Conservation (phyloP, 371 early-diverging fungal species). For the Apophysomyces variabilis region DNA sequence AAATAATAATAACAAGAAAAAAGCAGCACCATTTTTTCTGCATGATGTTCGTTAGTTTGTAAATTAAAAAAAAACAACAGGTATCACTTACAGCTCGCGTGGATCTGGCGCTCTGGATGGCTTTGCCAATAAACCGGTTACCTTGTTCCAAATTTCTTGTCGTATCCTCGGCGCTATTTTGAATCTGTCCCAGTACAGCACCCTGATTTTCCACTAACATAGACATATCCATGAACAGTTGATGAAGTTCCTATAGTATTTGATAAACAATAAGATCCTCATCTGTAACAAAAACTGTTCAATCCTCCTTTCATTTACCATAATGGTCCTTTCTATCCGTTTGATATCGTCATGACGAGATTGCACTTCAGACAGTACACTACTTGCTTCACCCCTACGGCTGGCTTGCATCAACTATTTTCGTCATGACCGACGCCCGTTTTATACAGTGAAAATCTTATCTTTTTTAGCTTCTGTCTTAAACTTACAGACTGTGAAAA, state of each 20-base stretch:
- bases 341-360: constrained; percentile 80
- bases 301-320: constrained; percentile 42
- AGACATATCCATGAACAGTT: constrained; percentile 80
- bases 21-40: constrained; percentile 65
- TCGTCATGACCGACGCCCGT: not conserved
- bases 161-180: constrained; percentile 62
- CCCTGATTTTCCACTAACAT: constrained; percentile 82
- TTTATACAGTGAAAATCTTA: not conserved
- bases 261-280: not conserved
- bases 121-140: constrained; percentile 61
- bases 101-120: constrained; percentile 65
- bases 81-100: constrained; percentile 60
- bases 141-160: constrained; percentile 70
- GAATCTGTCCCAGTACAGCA: constrained; percentile 68
- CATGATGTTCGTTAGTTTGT: not conserved
- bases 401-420: constrained; percentile 67
- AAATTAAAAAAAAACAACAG: not conserved
- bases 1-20: constrained; percentile 43
- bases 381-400: constrained; percentile 71
- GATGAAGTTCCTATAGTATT: constrained; percentile 67
- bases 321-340: constrained; percentile 77
- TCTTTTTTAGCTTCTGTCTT: too few relatives aligned
- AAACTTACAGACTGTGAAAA: constrained; percentile 76
- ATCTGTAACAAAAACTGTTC: not conserved
- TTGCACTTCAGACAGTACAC: constrained; percentile 79